phyloP scores from a whole-genome alignment of 164 flowering plant genomes.

The Vitis rotundifolia region DNA sequence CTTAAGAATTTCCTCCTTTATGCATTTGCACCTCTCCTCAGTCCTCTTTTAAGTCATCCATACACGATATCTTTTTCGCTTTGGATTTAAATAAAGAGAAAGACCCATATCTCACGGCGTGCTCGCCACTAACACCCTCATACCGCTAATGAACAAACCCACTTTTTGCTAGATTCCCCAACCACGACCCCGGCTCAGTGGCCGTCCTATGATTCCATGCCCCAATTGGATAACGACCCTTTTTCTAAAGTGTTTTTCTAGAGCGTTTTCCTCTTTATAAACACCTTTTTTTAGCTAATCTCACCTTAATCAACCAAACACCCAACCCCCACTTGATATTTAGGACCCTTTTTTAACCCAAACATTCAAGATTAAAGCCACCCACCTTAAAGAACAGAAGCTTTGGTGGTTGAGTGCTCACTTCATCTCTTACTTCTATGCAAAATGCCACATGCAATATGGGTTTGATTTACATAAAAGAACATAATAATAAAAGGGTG shows the following conservation, averaged over 20 bases:
- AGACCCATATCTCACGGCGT: slow-evolving; percentile 18
- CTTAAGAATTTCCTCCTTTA: not conserved
- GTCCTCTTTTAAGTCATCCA: too few relatives aligned
- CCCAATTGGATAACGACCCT: slow-evolving; percentile 34
- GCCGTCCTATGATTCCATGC: slow-evolving; percentile 65
- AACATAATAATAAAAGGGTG: too few relatives aligned
- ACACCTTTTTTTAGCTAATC: slow-evolving; percentile 10
- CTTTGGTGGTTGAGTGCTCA: too few relatives aligned
- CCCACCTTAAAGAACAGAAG: not conserved
- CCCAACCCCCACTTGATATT: slow-evolving; percentile 24
- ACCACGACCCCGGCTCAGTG: slow-evolving; percentile 24
- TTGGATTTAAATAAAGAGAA: not conserved
- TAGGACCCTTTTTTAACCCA: too few relatives aligned
- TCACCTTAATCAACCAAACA: slow-evolving; percentile 28
- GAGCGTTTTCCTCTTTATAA: not conserved
- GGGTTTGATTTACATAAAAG: too few relatives aligned
- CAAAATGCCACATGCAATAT: too few relatives aligned
- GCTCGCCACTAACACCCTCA: slow-evolving; percentile 28
- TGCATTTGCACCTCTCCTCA: not conserved
- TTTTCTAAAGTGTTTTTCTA: not conserved
- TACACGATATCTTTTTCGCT: not conserved
- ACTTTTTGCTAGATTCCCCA: slow-evolving; percentile 36
- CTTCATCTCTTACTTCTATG: too few relatives aligned
- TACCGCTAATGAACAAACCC: slow-evolving; percentile 12
- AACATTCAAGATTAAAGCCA: not conserved